Base-by-base conservation (phyloP, 139 green algal species). In the Dunaliella primolecta region DNA sequence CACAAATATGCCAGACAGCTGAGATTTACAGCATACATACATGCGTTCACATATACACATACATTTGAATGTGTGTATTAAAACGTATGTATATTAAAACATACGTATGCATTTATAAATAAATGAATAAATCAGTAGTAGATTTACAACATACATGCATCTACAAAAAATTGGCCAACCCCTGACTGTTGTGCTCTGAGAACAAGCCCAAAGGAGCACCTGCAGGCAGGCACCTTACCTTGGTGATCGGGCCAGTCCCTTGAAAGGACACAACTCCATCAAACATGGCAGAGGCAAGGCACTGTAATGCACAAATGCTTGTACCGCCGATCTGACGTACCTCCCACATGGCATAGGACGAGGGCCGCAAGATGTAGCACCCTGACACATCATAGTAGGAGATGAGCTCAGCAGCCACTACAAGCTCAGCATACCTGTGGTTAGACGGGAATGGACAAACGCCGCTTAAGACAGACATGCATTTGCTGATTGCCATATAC, bases 311-410 rank as follows among this genome's bases (percentile, higher is more conserved):
- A 23, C 57, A 23, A n/a, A 85, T 33, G 34, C 83, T 75, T 88
- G 87, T 35, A 88, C 87, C 25, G n/a, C n/a, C n/a, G n/a, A n/a
- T n/a, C n/a, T n/a, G n/a, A 76, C 94, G 92, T n/a, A 84, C 71
- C 80, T 96, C 91, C 97, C 97, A 99, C 85, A 99, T 98, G 64
- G 88, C 87, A 83, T 94, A 99, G 0, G 97, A 93, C 91, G 93
- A 97, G 32, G 97, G 97, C 2, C 97, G 92, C 78, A 99, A 91
- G 86, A 99, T 98, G 91, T 99, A 99, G 93, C 97, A 99, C 32
- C 97, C 97, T 20, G 95, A 98, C 11, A 99, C 95, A 57, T 98
- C 94, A 84, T 99, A 99, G 93, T 99, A 99, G 83, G 81, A 86
- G 87, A 92, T 92, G n/a, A 92, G 86, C 86, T 94, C 89, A 21